phyloP scores from a whole-genome alignment of 331 rosid species.

The Arachis monticola region DNA sequence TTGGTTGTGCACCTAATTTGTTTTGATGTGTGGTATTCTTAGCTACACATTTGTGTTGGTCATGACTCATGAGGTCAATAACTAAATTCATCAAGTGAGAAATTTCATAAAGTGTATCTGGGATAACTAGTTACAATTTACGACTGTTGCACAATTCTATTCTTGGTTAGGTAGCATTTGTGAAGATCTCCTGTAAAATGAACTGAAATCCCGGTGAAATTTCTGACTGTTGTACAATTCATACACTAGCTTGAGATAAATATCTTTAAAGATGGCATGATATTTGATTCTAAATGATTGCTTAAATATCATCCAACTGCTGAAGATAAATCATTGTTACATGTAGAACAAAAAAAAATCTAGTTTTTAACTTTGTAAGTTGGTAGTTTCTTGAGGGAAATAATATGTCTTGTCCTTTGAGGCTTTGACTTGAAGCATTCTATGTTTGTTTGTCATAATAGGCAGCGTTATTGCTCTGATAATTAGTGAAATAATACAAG shows the following conservation, averaged over 20 bases:
- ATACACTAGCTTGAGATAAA: slow-evolving; percentile 12
- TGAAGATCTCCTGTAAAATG: slow-evolving; percentile 6
- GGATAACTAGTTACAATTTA: neutral
- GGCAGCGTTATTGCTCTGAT: neutral
- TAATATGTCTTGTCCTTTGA: neutral
- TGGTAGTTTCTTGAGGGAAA: slow-evolving; percentile 18
- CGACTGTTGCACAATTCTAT: neutral
- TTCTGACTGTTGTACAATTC: slow-evolving; percentile 11
- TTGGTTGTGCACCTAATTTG: neutral
- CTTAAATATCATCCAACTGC: slow-evolving; percentile 16
- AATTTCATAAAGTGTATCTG: slow-evolving; percentile 26
- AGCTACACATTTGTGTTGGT: slow-evolving; percentile 17
- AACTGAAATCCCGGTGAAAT: neutral
- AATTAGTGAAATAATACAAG: neutral
- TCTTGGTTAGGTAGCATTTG: slow-evolving; percentile 31
- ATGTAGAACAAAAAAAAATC: neutral
- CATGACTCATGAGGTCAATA: slow-evolving; percentile 11
- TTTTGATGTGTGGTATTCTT: slow-evolving; percentile 11
- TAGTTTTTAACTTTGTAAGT: neutral
- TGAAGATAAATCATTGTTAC: neutral
- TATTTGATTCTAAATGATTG: slow-evolving; percentile 22
- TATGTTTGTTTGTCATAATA: neutral
- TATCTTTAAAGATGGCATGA: slow-evolving; percentile 2
- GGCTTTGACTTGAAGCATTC: neutral
- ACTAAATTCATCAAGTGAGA: neutral